A percentile compares a stretch with the other conserved stretches of the same genome.
Evolutionary conservation across 2,329 filamentous ascomycete genomes (phyloP).

Genomic region (Neonectria sp.): DNA sequence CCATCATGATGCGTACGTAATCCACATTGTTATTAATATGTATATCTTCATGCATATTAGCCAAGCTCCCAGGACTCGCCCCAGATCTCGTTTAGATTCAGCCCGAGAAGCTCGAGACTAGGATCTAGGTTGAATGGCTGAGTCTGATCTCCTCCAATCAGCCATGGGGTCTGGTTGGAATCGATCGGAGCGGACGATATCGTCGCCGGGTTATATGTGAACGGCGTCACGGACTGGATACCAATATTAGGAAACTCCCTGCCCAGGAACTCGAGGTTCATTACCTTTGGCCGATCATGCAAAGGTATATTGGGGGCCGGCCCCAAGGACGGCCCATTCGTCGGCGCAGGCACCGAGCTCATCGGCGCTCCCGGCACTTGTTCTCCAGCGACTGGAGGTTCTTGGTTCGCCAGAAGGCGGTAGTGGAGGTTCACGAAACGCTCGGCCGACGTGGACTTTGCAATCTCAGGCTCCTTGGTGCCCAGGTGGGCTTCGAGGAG

Average conservation of each 20-base stretch:
- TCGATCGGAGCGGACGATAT: constrained; percentile 52
- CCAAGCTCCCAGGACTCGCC: constrained; percentile 64
- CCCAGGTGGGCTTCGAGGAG: constrained; percentile 73
- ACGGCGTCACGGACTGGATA: constrained; percentile 59
- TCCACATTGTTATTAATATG: constrained; percentile 44
- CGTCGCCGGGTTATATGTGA: constrained; percentile 55
- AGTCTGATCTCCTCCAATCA: constrained; percentile 49
- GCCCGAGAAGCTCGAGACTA: constrained; percentile 67
- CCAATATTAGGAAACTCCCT: constrained; percentile 49
- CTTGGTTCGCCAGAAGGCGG: constrained; percentile 69
- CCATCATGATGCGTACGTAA: constrained; percentile 22
- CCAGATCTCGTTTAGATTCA: constrained; percentile 71
- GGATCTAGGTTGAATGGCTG: constrained; percentile 67
- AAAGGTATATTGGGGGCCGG: constrained; percentile 52
- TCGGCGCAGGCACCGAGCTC: constrained; percentile 41
- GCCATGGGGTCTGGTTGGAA: constrained; percentile 53
- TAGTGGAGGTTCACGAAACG: constrained; percentile 73
- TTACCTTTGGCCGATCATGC: constrained; percentile 58
- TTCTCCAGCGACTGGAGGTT: constrained; percentile 57
- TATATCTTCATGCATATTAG: constrained; percentile 42
- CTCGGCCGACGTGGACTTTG: constrained; percentile 72
- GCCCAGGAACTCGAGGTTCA: constrained; percentile 46
- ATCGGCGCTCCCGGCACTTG: constrained; percentile 44
- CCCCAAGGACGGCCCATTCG: constrained; percentile 44
- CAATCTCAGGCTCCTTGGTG: constrained; percentile 69